Evolutionary conservation across 2,329 filamentous ascomycete genomes (phyloP), one percentile per base, ranked within the genome.

Genomic region (Microdochium trichocladiopsis): DNA sequence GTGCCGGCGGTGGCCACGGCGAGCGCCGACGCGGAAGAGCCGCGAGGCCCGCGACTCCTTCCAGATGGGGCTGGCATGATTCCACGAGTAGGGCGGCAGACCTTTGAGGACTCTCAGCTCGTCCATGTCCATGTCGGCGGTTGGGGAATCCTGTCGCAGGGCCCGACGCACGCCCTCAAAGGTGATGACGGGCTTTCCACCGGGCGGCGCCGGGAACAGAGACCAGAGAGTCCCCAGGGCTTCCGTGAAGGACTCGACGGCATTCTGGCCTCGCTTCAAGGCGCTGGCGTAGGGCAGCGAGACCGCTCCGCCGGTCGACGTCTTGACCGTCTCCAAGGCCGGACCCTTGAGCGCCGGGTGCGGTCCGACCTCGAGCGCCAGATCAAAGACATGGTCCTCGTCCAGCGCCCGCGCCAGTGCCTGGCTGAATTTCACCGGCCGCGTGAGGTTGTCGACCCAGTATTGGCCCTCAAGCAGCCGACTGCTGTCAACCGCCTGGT

Each of bases 361-460:
- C 5, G 69, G 64, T 1, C 70, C 70, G 11, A 72, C 47, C 51
- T 72, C 70, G 2, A 72, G 47, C 4, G 58, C 57, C 0, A 65
- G 48, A 33, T 67, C 59, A 33, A 59, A 62, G 6, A 24, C 8
- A 16, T 41, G 21, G 18, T 31, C 6, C 4, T n/a, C 11, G 49
- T 6, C 50, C 50, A 45, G 36, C 36, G 37, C 53, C 37, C 10
- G 54, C 4, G 10, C 56, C n/a, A 14, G 58, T 1, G 70, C 69
- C 45, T 68, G 57, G 1, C 57, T 60, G 56, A 72, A 72, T 2
- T 61, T 49, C 1, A 72, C 69, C 9, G 69, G 61, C 2, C 57
- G 58, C 10, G 56, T 56, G 61, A 72, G 58, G 50, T 72, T 72
- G 18, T 63, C 58, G 1, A 52, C 56, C 70, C 69, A 72, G 53